Percentiles rank a stretch among this genome's conserved stretches.
phyloP scores from a whole-genome alignment of 768 basidiomycete species.

The Ramaria rubella region DNA sequence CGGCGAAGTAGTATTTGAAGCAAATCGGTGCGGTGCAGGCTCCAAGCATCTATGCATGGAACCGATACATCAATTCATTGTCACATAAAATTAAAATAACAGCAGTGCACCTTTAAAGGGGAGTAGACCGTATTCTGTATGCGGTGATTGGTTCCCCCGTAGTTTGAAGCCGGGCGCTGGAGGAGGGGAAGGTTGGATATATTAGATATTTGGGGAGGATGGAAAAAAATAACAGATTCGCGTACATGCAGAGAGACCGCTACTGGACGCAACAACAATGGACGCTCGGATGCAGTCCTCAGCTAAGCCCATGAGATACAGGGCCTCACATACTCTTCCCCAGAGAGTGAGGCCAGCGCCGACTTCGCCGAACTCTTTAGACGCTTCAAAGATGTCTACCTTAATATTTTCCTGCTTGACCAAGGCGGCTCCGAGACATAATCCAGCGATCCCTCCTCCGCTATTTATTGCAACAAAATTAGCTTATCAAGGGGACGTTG shows the following conservation, averaged over 20 bases:
- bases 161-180: conserved; percentile 1
- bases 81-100: no score
- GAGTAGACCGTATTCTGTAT: not conserved
- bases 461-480: conserved; percentile 15
- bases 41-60: conserved; percentile 2
- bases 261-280: not conserved
- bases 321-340: conserved; percentile 38
- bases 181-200: not conserved
- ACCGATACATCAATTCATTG: not conserved
- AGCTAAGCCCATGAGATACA: conserved; percentile 34
- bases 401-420: conserved; percentile 20
- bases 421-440: conserved; percentile 32
- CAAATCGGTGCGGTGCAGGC: conserved; percentile 61
- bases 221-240: no score
- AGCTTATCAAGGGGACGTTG: not conserved
- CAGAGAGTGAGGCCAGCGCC: conserved; percentile 44
- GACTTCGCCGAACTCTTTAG: conserved; percentile 32
- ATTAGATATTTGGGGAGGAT: not conserved
- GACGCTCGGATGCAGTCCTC: conserved; percentile 19
- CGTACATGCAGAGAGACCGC: not conserved
- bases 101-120: conserved; percentile 2
- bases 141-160: not conserved
- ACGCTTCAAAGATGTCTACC: conserved; percentile 39
- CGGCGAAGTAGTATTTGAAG: conserved; percentile 49
- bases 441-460: conserved; percentile 37